Evolutionary conservation across 768 basidiomycete species (phyloP), one percentile per base, ranked within the genome.

Genomic region (Boletales sp.): DNA sequence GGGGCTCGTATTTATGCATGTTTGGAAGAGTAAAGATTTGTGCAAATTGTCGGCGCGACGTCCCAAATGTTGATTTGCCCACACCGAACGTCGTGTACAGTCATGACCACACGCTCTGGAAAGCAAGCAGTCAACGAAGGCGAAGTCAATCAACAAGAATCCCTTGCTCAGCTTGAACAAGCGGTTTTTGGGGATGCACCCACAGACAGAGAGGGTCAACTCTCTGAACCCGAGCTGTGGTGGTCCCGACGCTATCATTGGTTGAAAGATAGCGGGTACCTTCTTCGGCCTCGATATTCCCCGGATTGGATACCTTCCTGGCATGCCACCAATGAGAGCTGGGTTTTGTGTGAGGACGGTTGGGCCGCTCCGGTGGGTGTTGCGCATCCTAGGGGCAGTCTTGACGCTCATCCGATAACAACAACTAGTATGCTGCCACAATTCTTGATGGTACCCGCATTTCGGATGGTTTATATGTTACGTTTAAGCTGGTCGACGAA

Each of bases 401-500:
- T 21, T 21, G 21, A 2, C 4, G 21, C 21, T 21, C 21, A 4
- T 21, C 21, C 4, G 4, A 21, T 21, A 21, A 21, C 21, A n/a
- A n/a, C n/a, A n/a, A n/a, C n/a, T n/a, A 21, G 25, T 28, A 28
- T 28, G 25, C 25, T 6, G 25, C 5, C 25, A 28, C 4, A 6
- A 28, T 28, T 6, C 51, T 69, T 12, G 73, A 73, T 51, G 73
- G 10, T 21, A 49, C 48, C 1, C 63, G 71, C 1, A 6, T 55
- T 8, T 46, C 35, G 8, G 70, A 75, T 48, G 64, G 62, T 5
- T 32, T 8, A 1, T 58, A 30, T 9, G 67, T 75, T 13, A 30
- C 44, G 1, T 49, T 77, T 28, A 75, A 75, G 46, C 31, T 51
- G 15, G 28, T 69, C 39, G 19, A 55, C 25, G 2, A 11, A 39